Conservation (phyloP, 257 asterid genomes). For the Dorcoceras hygrometricum region DNA sequence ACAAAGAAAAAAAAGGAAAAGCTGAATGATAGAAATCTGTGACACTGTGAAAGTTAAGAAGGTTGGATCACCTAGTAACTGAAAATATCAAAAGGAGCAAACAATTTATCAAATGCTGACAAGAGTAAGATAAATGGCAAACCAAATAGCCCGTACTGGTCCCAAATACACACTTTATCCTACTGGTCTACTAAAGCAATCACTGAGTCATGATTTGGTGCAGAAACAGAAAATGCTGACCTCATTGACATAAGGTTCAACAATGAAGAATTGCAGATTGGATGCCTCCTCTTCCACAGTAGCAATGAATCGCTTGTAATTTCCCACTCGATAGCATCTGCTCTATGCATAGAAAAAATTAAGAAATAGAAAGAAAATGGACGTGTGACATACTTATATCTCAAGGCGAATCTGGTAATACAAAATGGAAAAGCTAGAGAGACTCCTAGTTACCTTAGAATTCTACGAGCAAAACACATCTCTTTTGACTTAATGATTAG, state of each 20-base stretch:
- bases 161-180: background rate
- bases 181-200: constrained; percentile 8
- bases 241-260: constrained; percentile 80
- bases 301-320: constrained; percentile 62
- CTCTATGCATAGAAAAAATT: constrained; percentile 13
- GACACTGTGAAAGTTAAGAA: background rate
- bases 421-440: constrained; percentile 8
- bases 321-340: constrained; percentile 73
- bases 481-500: constrained; percentile 60
- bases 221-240: constrained; percentile 39
- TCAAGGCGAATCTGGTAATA: background rate
- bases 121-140: background rate
- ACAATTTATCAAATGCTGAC: background rate
- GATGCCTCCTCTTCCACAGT: constrained; percentile 73
- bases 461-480: constrained; percentile 68
- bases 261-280: constrained; percentile 69
- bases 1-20: background rate
- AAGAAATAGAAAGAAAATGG: constrained; percentile 14
- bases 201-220: background rate
- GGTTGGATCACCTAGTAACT: background rate
- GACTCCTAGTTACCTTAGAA: constrained; percentile 53
- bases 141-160: background rate
- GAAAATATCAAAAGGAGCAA: too few relatives aligned
- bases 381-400: constrained; percentile 7
- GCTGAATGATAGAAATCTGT: background rate